phyloP scores from a whole-genome alignment of 2,329 filamentous ascomycete species.

The Amesomyces nigricolor region DNA sequence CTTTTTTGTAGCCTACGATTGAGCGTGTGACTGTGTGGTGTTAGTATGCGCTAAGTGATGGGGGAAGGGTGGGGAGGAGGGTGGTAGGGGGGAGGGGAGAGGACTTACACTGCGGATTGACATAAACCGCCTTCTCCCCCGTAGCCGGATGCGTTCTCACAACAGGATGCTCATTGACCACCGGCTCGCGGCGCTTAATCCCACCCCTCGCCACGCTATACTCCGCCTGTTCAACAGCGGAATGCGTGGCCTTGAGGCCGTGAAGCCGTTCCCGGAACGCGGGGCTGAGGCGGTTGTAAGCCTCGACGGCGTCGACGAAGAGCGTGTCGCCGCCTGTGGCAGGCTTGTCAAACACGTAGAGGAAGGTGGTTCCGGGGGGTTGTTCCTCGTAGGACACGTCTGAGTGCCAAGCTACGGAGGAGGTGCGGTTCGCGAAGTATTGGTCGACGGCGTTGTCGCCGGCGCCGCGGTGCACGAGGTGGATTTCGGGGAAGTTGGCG shows the following conservation, averaged over 20 bases:
- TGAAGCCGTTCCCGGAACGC: slow-evolving; percentile 75
- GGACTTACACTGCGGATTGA: slow-evolving; percentile 73
- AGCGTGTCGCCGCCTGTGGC: slow-evolving; percentile 77
- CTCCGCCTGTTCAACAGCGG: slow-evolving; percentile 73
- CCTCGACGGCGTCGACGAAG: slow-evolving; percentile 72
- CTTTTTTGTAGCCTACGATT: slow-evolving; percentile 79
- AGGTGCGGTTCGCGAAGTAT: slow-evolving; percentile 64
- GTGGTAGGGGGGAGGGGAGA: neutral
- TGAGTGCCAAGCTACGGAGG: slow-evolving; percentile 81
- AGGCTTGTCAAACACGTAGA: slow-evolving; percentile 81
- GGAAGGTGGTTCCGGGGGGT: slow-evolving; percentile 82
- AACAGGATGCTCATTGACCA: slow-evolving; percentile 69
- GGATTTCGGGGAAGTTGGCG: slow-evolving; percentile 61
- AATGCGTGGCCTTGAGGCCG: slow-evolving; percentile 74
- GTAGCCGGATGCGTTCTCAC: slow-evolving; percentile 77
- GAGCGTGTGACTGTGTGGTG: slow-evolving; percentile 60
- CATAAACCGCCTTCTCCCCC: slow-evolving; percentile 74
- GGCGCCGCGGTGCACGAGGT: slow-evolving; percentile 65
- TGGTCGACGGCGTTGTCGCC: slow-evolving; percentile 55
- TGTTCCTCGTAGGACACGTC: slow-evolving; percentile 86
- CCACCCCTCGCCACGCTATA: slow-evolving; percentile 61
- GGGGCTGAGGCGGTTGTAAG: slow-evolving; percentile 74
- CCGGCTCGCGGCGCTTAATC: slow-evolving; percentile 69
- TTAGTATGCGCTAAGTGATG: neutral
- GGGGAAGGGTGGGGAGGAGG: neutral